Conservation (phyloP, 1,139 yeast genomes). For the Hemisphaericaspora subhashii region DNA sequence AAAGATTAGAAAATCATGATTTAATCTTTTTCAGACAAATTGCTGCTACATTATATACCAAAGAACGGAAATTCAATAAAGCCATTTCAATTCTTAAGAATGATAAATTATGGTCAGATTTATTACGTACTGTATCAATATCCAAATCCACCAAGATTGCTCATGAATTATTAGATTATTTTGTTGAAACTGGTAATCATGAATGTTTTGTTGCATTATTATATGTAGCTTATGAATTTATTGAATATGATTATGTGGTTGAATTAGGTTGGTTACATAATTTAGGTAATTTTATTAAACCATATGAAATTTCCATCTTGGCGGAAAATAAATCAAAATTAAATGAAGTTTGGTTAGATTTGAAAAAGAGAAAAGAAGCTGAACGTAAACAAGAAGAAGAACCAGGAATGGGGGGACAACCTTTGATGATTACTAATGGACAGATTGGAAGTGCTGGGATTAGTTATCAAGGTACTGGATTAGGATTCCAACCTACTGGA, state of each 20-base stretch:
- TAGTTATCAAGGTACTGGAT: constrained; percentile 66
- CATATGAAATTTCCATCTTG: constrained; percentile 81
- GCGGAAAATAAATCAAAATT: constrained; percentile 74
- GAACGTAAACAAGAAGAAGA: constrained; percentile 55
- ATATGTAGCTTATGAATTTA: constrained; percentile 79
- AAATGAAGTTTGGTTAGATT: constrained; percentile 65
- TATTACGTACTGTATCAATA: constrained; percentile 87
- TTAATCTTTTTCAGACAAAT: constrained; percentile 92
- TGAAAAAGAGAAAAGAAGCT: constrained; percentile 66
- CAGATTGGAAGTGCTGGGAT: constrained; percentile 36
- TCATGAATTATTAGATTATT: constrained; percentile 84
- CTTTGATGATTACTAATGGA: constrained; percentile 71
- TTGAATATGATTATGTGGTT: constrained; percentile 79
- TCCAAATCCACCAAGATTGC: constrained; percentile 80
- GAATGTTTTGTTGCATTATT: constrained; percentile 93
- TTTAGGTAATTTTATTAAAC: constrained; percentile 77
- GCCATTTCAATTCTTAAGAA: constrained; percentile 85
- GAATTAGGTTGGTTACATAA: constrained; percentile 91
- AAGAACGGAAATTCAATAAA: constrained; percentile 91
- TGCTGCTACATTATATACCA: constrained; percentile 90
- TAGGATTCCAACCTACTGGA: constrained; percentile 35
- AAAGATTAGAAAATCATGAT: constrained; percentile 88
- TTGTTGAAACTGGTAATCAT: constrained; percentile 95
- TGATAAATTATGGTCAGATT: constrained; percentile 93
- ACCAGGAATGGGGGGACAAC: constrained; percentile 43